Conservation (phyloP, 306 rosid species). For the Trifolium dubium region DNA sequence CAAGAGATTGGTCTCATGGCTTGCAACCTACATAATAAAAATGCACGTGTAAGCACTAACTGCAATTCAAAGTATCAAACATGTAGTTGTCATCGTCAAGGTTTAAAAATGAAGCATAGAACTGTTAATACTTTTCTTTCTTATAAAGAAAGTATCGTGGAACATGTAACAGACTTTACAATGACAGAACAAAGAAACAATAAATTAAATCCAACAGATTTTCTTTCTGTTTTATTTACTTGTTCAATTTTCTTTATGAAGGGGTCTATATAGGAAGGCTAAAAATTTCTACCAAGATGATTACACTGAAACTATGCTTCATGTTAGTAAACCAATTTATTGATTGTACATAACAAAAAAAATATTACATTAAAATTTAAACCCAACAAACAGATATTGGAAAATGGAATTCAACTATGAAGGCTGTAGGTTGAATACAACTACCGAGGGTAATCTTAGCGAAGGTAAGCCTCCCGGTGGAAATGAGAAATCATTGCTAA, state of each 20-base stretch:
- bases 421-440: slow-evolving; percentile 50
- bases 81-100: slow-evolving; percentile 29
- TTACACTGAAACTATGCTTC: slow-evolving; percentile 24
- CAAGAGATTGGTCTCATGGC: slow-evolving; percentile 78
- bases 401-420: slow-evolving; percentile 1
- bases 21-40: slow-evolving; percentile 71
- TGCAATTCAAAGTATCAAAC: slow-evolving; percentile 20
- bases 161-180: neutral
- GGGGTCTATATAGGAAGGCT: neutral
- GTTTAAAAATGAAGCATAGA: slow-evolving; percentile 27
- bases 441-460: slow-evolving; percentile 85
- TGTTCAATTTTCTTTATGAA: neutral
- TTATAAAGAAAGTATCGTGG: neutral
- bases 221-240: neutral
- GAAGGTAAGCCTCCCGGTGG: slow-evolving; percentile 84
- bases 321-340: slow-evolving; percentile 32
- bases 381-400: neutral
- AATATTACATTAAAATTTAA: neutral
- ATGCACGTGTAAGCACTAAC: slow-evolving; percentile 41
- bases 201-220: neutral
- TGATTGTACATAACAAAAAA: slow-evolving; percentile 2
- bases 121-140: slow-evolving; percentile 8
- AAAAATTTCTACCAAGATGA: slow-evolving; percentile 6
- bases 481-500: slow-evolving; percentile 67
- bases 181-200: neutral